phyloP scores from a whole-genome alignment of 1,284 basidiomycete species.

The Leccinum subrobustum region DNA sequence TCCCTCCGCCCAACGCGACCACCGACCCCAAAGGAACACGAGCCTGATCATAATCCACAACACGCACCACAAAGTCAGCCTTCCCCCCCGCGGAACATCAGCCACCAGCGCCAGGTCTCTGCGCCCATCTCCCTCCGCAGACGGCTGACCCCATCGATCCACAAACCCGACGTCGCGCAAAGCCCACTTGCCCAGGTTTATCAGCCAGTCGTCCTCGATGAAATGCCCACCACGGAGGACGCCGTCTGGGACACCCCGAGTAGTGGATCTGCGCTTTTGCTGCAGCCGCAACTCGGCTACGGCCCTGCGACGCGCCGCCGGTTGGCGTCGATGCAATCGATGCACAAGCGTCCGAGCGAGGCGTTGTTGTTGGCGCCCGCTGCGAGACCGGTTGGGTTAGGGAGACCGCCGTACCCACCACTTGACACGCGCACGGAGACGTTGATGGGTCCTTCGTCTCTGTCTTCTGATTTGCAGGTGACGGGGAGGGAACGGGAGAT shows the following conservation, averaged over 20 bases:
- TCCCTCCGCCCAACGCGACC: constrained; percentile 20
- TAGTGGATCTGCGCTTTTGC: constrained; percentile 10
- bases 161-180: constrained; percentile 42
- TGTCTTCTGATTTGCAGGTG: constrained; percentile 33
- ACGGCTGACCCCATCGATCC: constrained; percentile 48
- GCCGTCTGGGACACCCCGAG: constrained; percentile 12
- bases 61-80: constrained; percentile 7
- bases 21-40: constrained; percentile 25
- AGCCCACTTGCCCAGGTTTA: constrained; percentile 71
- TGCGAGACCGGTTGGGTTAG: constrained; percentile 5
- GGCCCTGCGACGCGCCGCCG: constrained; percentile 58
- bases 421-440: constrained; percentile 26
- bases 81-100: constrained; percentile 8
- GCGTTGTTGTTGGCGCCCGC: constrained; percentile 4
- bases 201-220: constrained; percentile 60
- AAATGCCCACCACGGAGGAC: constrained; percentile 39
- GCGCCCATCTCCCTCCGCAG: constrained; percentile 37
- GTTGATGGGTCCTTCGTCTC: constrained; percentile 28
- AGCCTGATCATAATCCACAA: background rate
- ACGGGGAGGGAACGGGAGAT: constrained; percentile 9
- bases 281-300: constrained; percentile 42
- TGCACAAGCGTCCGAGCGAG: constrained; percentile 18
- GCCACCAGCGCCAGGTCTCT: constrained; percentile 17
- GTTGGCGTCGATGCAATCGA: constrained; percentile 46
- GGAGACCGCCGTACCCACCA: constrained; percentile 24